Base-by-base conservation (phyloP, 2,329 filamentous ascomycete species). In the Trichophyton mentagrophytes region DNA sequence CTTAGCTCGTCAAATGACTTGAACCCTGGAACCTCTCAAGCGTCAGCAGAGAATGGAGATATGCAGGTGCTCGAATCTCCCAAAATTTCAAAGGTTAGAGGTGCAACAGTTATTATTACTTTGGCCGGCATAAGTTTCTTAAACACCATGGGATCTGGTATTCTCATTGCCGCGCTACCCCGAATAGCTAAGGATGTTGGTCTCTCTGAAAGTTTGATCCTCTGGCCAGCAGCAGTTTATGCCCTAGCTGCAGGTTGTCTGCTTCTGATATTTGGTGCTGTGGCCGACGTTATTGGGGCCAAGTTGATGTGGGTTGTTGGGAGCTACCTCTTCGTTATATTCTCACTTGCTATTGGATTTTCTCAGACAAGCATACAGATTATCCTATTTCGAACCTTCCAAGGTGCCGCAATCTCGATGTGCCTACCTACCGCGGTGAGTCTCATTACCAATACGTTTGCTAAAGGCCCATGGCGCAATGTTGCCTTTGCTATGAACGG, bases 401-500 rank as follows among this genome's bases (percentile, higher is more conserved):
- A 72, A 60, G 77, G 77, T 9, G 65, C 79, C 27, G 75, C 75
- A 0, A 69, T 77, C 3, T 76, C 76, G 1, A 70, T 79, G 38
- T 77, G 73, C 60, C 67, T 80, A 7, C 77, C 79, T 0, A 73
- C 74, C 0, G 74, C 76, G 0, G 76, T 80, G 0, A 74, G 72
- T 51, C 74, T 80, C 57, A 77, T 81, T 57, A 76, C 78, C 0
- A 71, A 68, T 27, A 76, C 73, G 1, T 75, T 79, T 22, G 74
- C 74, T 0, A 67, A 69, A 27, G 78, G 77, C 9, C 73, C 72
- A 53, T 67, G 70, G 46, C 71, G 79, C 11, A 80, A 81, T 63
- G 71, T 80, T 36, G 79, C 76, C 1, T 81, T 81, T 65, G 76
- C 78, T 0, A 72, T 73, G 7, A 72, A 80, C 63, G 78, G 79